Evolutionary conservation across 225 moss, liverwort and hornwort genomes (phyloP).

Genomic region (Polytrichum formosum): DNA sequence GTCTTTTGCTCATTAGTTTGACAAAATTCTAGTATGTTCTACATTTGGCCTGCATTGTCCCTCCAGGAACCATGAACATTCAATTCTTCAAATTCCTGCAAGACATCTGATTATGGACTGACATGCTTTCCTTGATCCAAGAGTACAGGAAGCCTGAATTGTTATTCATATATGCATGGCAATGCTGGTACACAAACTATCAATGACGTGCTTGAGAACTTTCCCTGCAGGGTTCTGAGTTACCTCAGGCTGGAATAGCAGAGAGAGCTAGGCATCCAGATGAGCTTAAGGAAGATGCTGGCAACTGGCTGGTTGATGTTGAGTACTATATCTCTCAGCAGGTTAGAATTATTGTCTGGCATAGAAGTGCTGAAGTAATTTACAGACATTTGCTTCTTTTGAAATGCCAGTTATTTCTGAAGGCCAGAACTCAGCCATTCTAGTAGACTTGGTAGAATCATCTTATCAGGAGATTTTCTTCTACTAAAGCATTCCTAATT

Average conservation of each 20-base stretch:
- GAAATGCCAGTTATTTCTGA: too few relatives aligned
- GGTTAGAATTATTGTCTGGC: conserved; percentile 28
- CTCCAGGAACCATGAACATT: too few relatives aligned
- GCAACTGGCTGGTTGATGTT: conserved; percentile 76
- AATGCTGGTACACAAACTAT: too few relatives aligned
- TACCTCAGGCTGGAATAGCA: conserved; percentile 55
- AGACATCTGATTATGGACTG: too few relatives aligned
- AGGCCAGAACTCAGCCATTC: too few relatives aligned
- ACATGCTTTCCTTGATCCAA: too few relatives aligned
- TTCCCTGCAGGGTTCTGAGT: conserved; percentile 54
- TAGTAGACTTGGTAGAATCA: too few relatives aligned
- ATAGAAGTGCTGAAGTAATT: not conserved
- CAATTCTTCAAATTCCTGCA: too few relatives aligned
- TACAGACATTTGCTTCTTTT: not conserved
- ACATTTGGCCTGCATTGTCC: too few relatives aligned
- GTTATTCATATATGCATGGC: too few relatives aligned
- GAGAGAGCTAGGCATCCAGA: conserved; percentile 99
- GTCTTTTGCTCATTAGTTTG: not conserved
- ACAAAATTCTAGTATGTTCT: too few relatives aligned
- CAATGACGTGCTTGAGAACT: not conserved
- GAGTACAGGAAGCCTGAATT: too few relatives aligned
- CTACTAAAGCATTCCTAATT: not conserved
- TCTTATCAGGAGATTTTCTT: not conserved
- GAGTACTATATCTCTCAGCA: conserved; percentile 97
- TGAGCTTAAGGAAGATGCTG: conserved; percentile 78